Evolutionary conservation across 2,329 filamentous ascomycete species (phyloP), one percentile per base, ranked within the genome.

Genomic region (Tolypocladium tundrense): DNA sequence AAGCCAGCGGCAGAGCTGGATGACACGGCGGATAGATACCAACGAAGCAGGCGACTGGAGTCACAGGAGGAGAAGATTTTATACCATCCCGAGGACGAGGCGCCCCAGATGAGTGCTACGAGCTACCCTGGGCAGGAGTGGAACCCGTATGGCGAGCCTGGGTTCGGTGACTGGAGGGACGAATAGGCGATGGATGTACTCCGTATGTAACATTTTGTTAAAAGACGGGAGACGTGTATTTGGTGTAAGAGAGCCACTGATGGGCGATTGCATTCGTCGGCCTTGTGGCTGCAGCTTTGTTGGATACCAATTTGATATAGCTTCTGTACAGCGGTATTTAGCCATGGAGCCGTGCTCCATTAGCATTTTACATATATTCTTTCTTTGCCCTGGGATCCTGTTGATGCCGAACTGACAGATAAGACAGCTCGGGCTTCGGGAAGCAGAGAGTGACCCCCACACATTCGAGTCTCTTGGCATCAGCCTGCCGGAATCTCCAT

Each of bases 71-170:
- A 83, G 68, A 82, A 83, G 71, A 83, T 83, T 31, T 70, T 75
- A 70, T 64, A 68, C 50, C 67, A 72, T 10, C 71, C 70, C 8
- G 68, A 71, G 31, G 72, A 71, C 35, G 70, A 58, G n/a, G 70
- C 73, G 66, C 79, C 80, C 14, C 73, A 78, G 59, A 88, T 89
- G 86, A 80, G 76, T 53, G 85, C 85, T 8, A 86, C 84, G 14
- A 85, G 81, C 66, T 89, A 88, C 69, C 86, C 86, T 0, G 86
- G 86, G 0, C 84, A 88, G 72, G 86, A 88, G 68, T 89, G 86
- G 85, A 82, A 82, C 63, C 84, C 84, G 2, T 82, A 80, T 39
- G 71, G 70, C 13, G 68, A 70, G 58, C 61, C 65, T 6, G 68
- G 71, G 19, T 66, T 63, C 52, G 63, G 60, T 19, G 69, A 72